phyloP scores from a whole-genome alignment of 495 filamentous ascomycete species.

The Penicillium herquei region DNA sequence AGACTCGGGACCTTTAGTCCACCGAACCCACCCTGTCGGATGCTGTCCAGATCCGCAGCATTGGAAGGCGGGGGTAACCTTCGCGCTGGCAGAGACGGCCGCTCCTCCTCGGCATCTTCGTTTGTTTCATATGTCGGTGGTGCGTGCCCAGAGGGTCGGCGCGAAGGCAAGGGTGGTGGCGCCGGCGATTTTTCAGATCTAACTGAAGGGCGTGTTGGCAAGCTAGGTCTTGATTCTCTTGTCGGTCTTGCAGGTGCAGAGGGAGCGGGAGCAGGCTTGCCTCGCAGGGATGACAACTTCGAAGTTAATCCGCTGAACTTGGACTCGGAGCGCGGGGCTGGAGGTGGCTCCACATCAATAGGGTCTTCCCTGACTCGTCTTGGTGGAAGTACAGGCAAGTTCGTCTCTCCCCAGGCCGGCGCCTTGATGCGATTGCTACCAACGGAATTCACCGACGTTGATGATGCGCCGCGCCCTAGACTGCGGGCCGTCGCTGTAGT shows the following conservation, averaged over 20 bases:
- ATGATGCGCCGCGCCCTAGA: conserved; percentile 27
- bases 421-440: conserved; percentile 31
- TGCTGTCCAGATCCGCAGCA: conserved; percentile 26
- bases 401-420: conserved; percentile 45
- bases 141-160: conserved; percentile 26
- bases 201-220: conserved; percentile 13
- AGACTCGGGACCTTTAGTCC: conserved; percentile 30
- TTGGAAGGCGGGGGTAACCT: conserved; percentile 39
- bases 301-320: conserved; percentile 20
- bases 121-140: conserved; percentile 11
- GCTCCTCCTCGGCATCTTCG: conserved; percentile 7
- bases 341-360: conserved; percentile 13
- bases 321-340: conserved; percentile 19
- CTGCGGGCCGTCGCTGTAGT: conserved; percentile 36
- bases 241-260: conserved; percentile 5
- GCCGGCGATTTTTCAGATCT: conserved; percentile 1
- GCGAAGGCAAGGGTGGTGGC: conserved; percentile 30
- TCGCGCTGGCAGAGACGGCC: conserved; percentile 18
- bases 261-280: conserved; percentile 13
- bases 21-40: conserved; percentile 39
- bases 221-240: conserved; percentile 4
- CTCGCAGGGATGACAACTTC: conserved; percentile 20
- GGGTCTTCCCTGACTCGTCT: conserved; percentile 29
- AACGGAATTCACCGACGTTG: conserved; percentile 33
- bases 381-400: conserved; percentile 46